These are phyloP conservation scores for Lophiotrema nucula DNA, from an alignment of 495 filamentous ascomycete species.

Conservation along the genomic window DNA sequence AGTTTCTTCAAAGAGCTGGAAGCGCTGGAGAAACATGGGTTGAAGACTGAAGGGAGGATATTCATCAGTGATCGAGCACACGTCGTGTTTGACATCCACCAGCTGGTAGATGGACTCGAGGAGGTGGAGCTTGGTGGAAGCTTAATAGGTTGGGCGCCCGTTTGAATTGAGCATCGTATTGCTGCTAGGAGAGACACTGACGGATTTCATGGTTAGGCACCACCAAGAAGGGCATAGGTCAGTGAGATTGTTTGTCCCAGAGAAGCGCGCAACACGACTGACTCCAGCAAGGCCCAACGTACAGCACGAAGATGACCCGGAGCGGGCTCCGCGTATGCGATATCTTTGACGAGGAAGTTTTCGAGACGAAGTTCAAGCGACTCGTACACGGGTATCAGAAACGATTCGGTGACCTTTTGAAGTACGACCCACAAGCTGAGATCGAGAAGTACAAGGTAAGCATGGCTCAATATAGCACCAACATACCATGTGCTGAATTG, in stretches of 20 bases:
- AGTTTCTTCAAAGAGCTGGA: slow-evolving; percentile 85
- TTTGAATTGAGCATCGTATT: neutral
- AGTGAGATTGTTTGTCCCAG: neutral
- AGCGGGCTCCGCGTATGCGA: slow-evolving; percentile 74
- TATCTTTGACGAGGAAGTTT: slow-evolving; percentile 68
- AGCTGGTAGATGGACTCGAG: slow-evolving; percentile 76
- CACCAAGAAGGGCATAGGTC: slow-evolving; percentile 65
- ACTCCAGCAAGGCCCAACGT: slow-evolving; percentile 54
- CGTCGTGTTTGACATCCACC: slow-evolving; percentile 81
- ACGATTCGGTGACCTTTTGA: slow-evolving; percentile 68
- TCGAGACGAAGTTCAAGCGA: slow-evolving; percentile 69
- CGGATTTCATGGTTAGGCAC: slow-evolving; percentile 47
- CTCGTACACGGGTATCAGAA: slow-evolving; percentile 67
- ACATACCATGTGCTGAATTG: too few relatives aligned
- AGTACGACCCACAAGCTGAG: slow-evolving; percentile 80
- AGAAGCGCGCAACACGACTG: slow-evolving; percentile 1
- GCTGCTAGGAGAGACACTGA: slow-evolving; percentile 27
- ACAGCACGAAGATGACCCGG: slow-evolving; percentile 76
- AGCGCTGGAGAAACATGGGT: slow-evolving; percentile 47
- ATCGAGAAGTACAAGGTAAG: slow-evolving; percentile 60
- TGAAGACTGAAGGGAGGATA: slow-evolving; percentile 65
- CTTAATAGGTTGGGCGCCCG: slow-evolving; percentile 32
- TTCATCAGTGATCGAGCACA: slow-evolving; percentile 81
- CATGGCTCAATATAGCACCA: neutral
- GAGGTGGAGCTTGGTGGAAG: slow-evolving; percentile 65